These are phyloP conservation scores for Torulaspora gathmanii DNA, from an alignment of 805 yeast genomes.

Conservation along the genomic window DNA sequence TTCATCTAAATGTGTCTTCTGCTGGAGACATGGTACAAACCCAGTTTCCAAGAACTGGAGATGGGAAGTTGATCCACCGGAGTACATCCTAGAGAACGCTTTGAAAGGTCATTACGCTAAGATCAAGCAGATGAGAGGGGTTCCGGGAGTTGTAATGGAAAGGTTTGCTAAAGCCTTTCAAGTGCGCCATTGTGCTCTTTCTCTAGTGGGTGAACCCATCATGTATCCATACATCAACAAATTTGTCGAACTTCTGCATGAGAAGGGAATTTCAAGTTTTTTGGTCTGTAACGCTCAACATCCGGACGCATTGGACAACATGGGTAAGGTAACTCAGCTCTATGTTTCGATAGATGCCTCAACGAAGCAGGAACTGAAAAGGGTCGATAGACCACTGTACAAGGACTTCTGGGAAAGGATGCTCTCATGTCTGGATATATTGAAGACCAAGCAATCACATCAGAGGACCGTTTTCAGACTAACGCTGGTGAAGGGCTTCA, in stretches of 20 bases:
- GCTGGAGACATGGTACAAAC: constrained; percentile 97
- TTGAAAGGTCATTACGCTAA: constrained; percentile 83
- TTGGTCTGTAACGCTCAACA: constrained; percentile 95
- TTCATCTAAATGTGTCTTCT: constrained; percentile 91
- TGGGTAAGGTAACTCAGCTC: constrained; percentile 79
- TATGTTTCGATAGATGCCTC: constrained; percentile 94
- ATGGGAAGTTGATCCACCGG: constrained; percentile 93
- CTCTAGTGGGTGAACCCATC: constrained; percentile 92
- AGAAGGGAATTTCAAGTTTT: constrained; percentile 74
- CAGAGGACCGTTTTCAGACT: constrained; percentile 89
- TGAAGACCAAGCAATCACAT: constrained; percentile 64
- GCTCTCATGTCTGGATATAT: constrained; percentile 71
- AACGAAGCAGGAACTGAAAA: constrained; percentile 71
- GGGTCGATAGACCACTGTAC: constrained; percentile 82
- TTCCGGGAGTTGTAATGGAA: constrained; percentile 87
- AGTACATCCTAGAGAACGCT: constrained; percentile 77
- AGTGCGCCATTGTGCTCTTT: constrained; percentile 86
- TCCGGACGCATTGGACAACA: constrained; percentile 69
- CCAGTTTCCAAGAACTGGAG: constrained; percentile 96
- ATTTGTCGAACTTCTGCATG: constrained; percentile 76
- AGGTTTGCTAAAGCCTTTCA: constrained; percentile 87
- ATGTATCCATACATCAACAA: constrained; percentile 88
- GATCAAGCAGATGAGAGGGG: constrained; percentile 91
- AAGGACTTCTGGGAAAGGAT: constrained; percentile 92
- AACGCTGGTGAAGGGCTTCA: constrained; percentile 89